Conservation (phyloP, 768 basidiomycete genomes). For the Brasilioporus rufonigricans region DNA sequence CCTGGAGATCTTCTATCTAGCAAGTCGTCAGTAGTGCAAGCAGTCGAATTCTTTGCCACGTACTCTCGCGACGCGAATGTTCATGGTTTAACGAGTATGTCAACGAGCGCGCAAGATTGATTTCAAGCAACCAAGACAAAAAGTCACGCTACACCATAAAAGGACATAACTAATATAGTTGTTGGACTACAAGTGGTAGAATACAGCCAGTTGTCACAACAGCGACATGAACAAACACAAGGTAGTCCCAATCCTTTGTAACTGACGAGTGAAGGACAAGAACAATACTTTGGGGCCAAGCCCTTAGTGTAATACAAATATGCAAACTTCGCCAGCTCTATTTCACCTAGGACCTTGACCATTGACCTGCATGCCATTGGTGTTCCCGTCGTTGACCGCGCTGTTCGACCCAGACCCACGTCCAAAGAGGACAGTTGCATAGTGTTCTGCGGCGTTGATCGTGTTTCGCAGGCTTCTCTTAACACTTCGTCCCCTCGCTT, state of each 20-base stretch:
- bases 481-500: constrained; percentile 56
- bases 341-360: constrained; percentile 22
- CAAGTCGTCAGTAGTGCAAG: constrained; percentile 15
- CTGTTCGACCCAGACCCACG: constrained; percentile 36
- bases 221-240: constrained; percentile 15
- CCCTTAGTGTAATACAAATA: constrained; percentile 10
- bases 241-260: constrained; percentile 13
- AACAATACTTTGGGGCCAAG: constrained; percentile 2
- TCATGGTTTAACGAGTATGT: constrained; percentile 18
- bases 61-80: constrained; percentile 32
- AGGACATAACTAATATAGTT: constrained; percentile 3
- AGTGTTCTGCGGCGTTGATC: constrained; percentile 67
- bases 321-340: constrained; percentile 2
- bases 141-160: constrained; percentile 9
- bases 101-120: not conserved
- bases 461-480: constrained; percentile 67
- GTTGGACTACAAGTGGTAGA: constrained; percentile 18
- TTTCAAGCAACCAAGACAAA: not conserved
- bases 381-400: constrained; percentile 21
- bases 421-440: constrained; percentile 68
- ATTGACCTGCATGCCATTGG: constrained; percentile 24
- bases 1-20: constrained; percentile 83
- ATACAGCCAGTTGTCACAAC: constrained; percentile 28
- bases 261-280: constrained; percentile 1
- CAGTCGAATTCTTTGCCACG: not conserved